phyloP scores from a whole-genome alignment of 2,329 filamentous ascomycete species.

The Fusarium hainanense region DNA sequence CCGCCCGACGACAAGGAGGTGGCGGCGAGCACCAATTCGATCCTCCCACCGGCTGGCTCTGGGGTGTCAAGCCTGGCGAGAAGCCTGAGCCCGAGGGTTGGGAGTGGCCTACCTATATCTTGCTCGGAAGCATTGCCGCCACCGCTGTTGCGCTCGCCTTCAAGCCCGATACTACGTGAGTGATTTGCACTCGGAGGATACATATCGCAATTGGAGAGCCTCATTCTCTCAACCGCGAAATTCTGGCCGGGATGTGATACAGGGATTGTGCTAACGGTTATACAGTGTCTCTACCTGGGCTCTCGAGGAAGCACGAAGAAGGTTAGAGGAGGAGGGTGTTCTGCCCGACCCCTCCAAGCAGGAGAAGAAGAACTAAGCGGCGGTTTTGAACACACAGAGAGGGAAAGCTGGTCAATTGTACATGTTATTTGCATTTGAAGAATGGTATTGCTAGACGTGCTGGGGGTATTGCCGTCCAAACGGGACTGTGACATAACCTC shows the following conservation, averaged over 20 bases:
- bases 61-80: slow-evolving; percentile 92
- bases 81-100: slow-evolving; percentile 97
- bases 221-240: background rate
- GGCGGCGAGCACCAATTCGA: slow-evolving; percentile 81
- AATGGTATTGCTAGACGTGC: slow-evolving; percentile 47
- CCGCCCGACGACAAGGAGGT: slow-evolving; percentile 56
- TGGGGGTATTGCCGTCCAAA: slow-evolving; percentile 31
- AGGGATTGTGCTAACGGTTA: slow-evolving; percentile 42
- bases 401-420: slow-evolving; percentile 33
- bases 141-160: slow-evolving; percentile 87
- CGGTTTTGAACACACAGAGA: slow-evolving; percentile 28
- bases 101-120: slow-evolving; percentile 88
- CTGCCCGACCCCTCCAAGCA: slow-evolving; percentile 78
- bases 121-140: slow-evolving; percentile 80
- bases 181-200: slow-evolving; percentile 48
- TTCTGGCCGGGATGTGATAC: slow-evolving; percentile 19
- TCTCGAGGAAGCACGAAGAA: slow-evolving; percentile 92
- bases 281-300: slow-evolving; percentile 98
- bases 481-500: slow-evolving; percentile 21
- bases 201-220: background rate
- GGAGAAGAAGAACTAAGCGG: slow-evolving; percentile 63
- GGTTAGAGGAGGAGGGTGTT: slow-evolving; percentile 96
- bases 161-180: slow-evolving; percentile 98
- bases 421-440: slow-evolving; percentile 39
- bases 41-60: slow-evolving; percentile 90